Evolutionary conservation across 2,329 filamentous ascomycete genomes (phyloP), one percentile per base, ranked within the genome.

Genomic region (Trichophyton rubrum): DNA sequence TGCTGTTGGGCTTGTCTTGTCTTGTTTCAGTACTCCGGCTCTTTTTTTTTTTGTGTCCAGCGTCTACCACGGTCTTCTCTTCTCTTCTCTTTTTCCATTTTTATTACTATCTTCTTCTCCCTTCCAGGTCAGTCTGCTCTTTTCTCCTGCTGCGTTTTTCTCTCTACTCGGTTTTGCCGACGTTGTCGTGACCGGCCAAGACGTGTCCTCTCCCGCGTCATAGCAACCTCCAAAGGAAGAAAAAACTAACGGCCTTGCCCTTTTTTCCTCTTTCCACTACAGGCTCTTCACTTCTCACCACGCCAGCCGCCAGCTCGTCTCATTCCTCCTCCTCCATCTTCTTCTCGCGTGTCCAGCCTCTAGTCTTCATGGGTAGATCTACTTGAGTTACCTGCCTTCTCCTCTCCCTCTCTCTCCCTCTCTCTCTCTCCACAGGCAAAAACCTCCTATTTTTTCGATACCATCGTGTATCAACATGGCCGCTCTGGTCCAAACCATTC

Each of bases 401-500:
- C 58, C 13, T 20, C 51, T 33, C 53, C n/a, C 22, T 30, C 40
- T 20, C 15, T 20, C 58, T 35, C 41, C 13, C 38, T 13, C 3
- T 3, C 11, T 30, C 58, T 3, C 35, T 11, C 38, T 24, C 38
- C 24, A 49, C 20, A 24, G 9, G 4, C 45, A 51, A 7, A 22
- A 15, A 38, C 49, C 22, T 13, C 57, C 27, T 17, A 33, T 49
- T 6, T 5, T 27, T 4, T 49, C 27, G 38, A 40, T 47, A 35
- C 45, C 41, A 7, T 49, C 35, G 40, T 59, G 59, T 49, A n/a
- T 33, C 79, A 86, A 72, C 73, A 92, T 93, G 89, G 88, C 88
- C 79, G 87, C 88, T 74, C 80, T 92, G 79, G 86, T 91, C 70
- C 89, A 92, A 77, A 84, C 86, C 64, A 88, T 88, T 72, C 83